Percentiles rank a stretch among this genome's conserved stretches.
These are phyloP conservation scores for Trichoderma parareesei DNA, from an alignment of 495 filamentous ascomycete genomes.

Conservation along the genomic window DNA sequence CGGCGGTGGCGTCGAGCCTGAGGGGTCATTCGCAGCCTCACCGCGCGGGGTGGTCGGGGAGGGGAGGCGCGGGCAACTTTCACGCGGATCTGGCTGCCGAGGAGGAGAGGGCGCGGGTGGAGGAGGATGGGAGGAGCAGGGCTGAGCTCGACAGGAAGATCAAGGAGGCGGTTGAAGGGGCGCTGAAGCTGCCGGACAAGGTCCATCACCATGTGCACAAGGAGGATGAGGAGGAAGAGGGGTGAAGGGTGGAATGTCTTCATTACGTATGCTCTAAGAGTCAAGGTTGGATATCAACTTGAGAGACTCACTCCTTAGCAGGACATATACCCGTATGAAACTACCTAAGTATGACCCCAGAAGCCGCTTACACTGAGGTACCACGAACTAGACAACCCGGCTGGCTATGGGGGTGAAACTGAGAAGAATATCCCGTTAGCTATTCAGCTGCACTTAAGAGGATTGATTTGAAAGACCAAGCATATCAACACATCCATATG, in stretches of 20 bases:
- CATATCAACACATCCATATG: background rate
- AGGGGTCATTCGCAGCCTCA: constrained; percentile 11
- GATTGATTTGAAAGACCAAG: background rate
- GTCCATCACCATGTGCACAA: constrained; percentile 25
- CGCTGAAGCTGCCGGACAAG: constrained; percentile 27
- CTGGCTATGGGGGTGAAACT: no score
- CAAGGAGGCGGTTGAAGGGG: constrained; percentile 37
- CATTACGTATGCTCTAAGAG: background rate
- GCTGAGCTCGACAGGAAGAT: constrained; percentile 31
- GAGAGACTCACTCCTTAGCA: no score
- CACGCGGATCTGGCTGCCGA: constrained; percentile 18
- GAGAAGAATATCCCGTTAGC: no score
- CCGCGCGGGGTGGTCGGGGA: constrained; percentile 23
- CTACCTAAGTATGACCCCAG: no score
- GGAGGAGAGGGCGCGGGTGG: constrained; percentile 18
- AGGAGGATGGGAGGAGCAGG: constrained; percentile 24
- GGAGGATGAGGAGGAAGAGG: constrained; percentile 16
- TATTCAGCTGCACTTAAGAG: no score
- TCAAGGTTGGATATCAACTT: no score
- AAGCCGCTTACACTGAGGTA: no score
- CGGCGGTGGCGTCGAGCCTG: constrained; percentile 13
- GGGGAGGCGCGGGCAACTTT: constrained; percentile 57
- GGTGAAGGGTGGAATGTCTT: background rate
- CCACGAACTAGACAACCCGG: no score
- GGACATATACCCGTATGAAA: no score